Conservation (phyloP, 345 rosid genomes). For the Lepidium aucheri region DNA sequence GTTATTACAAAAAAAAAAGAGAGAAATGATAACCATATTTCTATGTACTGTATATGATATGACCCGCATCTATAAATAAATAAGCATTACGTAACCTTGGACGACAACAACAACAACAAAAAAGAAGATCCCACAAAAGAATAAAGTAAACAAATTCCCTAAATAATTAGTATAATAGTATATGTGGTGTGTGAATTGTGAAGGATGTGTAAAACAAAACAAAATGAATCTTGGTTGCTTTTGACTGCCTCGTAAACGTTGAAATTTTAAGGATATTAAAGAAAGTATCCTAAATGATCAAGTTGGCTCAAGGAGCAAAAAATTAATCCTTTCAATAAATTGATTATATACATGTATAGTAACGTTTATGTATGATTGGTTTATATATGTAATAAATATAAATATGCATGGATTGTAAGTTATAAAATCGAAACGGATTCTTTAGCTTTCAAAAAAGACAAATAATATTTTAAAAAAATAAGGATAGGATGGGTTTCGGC, state of each 20-base stretch:
- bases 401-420: slow-evolving; percentile 12
- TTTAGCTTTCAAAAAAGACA: slow-evolving; percentile 22
- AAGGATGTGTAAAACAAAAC: slow-evolving; percentile 11
- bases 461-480: slow-evolving; percentile 21
- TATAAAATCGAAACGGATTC: slow-evolving; percentile 21
- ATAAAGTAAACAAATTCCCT: slow-evolving; percentile 1
- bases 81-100: slow-evolving; percentile 3
- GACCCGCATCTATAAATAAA: background rate
- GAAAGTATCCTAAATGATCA: no score
- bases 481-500: slow-evolving; percentile 22
- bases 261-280: slow-evolving; percentile 7
- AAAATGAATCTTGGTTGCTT: slow-evolving; percentile 16
- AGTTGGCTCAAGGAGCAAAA: slow-evolving; percentile 12
- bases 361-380: background rate
- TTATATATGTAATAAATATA: background rate
- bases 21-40: no score
- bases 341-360: slow-evolving; percentile 7
- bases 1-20: no score
- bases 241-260: slow-evolving; percentile 25
- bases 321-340: slow-evolving; percentile 7
- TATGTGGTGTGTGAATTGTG: background rate
- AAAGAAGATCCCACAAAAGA: slow-evolving; percentile 1
- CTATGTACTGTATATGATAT: background rate
- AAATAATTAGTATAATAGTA: background rate
- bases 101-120: background rate